Evolutionary conservation across 768 basidiomycete genomes (phyloP), one percentile per base, ranked within the genome.

Genomic region (Sistotremastrum suecicum): DNA sequence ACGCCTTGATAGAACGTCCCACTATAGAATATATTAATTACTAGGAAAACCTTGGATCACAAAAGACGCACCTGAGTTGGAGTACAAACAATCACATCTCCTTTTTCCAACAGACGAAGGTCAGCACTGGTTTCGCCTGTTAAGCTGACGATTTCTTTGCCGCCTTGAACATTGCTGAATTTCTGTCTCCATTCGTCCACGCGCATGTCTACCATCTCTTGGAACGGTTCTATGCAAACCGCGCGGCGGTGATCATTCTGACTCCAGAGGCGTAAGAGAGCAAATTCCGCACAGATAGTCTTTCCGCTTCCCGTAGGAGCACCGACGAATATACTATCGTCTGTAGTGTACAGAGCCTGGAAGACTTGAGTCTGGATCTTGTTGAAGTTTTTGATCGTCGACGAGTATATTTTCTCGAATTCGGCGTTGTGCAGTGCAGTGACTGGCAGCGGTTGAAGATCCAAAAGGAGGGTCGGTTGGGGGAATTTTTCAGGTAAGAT

Each of bases 301-400:
- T 99, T 98, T 8, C 95, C 94, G 43, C 85, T 89, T 28, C 95
- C 94, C 0, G 95, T 91, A 0, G 95, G 94, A 0, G 94, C 95
- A 12, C 91, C 92, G 47, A 99, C 80, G 58, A 98, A 92, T 37
- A 94, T 83, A 54, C 94, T 98, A 57, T 98, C 95, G 56, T 97
- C 92, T 0, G 89, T 81, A 0, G 87, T 90, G 60, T 97, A 99
- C 0, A 99, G 70, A 0, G 94, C 92, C 55, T 97, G 91, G 81
- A 99, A 98, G 39, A 95, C 92, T 63, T 98, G 95, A 0, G 90
- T 98, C 60, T 98, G 95, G 50, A 98, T 97, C 64, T 97, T 99
- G 75, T 98, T 98, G 72, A 97, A 98, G 0, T 77, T 79, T 50
- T 78, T 71, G 51, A 98, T 80, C 0, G 76, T 76, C 11, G 72